phyloP scores from a whole-genome alignment of 345 rosid genomes.

The Eucalyptus marginata region DNA sequence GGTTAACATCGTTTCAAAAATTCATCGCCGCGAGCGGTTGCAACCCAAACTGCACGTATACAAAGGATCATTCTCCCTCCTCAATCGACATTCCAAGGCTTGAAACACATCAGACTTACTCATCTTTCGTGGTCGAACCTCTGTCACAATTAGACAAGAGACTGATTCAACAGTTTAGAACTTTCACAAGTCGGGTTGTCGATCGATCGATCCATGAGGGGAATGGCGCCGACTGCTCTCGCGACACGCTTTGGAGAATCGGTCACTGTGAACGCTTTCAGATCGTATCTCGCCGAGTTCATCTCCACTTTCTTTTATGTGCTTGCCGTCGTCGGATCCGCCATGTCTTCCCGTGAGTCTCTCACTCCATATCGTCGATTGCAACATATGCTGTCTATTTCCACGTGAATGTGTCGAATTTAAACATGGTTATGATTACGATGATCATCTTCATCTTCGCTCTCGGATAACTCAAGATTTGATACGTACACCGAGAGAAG shows the following conservation, averaged over 20 bases:
- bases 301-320: conserved; percentile 88
- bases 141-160: not conserved
- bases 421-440: not conserved
- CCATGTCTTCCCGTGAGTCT: conserved; percentile 67
- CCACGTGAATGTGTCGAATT: not conserved
- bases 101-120: not conserved
- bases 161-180: not conserved
- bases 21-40: not conserved
- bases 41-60: not conserved
- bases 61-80: not conserved
- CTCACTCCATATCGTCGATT: rapidly evolving
- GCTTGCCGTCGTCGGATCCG: conserved; percentile 69
- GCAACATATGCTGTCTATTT: not conserved
- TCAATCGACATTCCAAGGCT: not conserved
- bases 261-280: conserved; percentile 35
- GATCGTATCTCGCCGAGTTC: conserved; percentile 80
- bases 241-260: conserved; percentile 30
- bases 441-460: not conserved
- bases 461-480: not conserved
- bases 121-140: not conserved
- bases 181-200: not conserved
- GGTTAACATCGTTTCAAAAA: not conserved
- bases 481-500: not conserved
- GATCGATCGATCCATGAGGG: not conserved
- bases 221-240: conserved; percentile 45